Evolutionary conservation across 257 asterid genomes (phyloP).

Genomic region (Solanum arcanum): DNA sequence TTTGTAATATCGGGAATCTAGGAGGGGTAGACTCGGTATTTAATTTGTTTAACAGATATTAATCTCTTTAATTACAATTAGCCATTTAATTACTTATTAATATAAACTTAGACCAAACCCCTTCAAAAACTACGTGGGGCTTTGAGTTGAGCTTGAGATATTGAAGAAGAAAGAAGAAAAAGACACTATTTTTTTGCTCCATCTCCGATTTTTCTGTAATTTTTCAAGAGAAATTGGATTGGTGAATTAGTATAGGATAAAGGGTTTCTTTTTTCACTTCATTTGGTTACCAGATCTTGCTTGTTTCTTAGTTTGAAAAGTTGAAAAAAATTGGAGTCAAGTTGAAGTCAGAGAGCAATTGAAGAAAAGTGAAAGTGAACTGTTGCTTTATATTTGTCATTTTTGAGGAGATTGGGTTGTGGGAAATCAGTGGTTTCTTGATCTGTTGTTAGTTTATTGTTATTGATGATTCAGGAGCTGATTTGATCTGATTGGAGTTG

Average conservation of each 20-base stretch:
- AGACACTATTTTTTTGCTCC: conserved; percentile 10
- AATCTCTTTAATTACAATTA: conserved; percentile 2
- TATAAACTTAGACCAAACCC: conserved; percentile 44
- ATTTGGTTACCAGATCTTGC: background rate
- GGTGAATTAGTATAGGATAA: background rate
- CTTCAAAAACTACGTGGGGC: conserved; percentile 42
- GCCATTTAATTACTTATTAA: background rate
- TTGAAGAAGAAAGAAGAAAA: background rate
- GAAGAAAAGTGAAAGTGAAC: background rate
- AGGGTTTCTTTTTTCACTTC: background rate
- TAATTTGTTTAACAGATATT: conserved; percentile 4
- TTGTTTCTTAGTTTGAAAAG: background rate
- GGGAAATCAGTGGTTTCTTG: conserved; percentile 9
- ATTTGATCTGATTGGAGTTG: conserved; percentile 59
- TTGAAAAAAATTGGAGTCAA: conserved; percentile 30
- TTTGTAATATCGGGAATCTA: conserved; percentile 14
- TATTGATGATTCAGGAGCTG: conserved; percentile 11
- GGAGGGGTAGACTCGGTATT: conserved; percentile 38
- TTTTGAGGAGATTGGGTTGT: conserved; percentile 21
- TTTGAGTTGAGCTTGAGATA: background rate
- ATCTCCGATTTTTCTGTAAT: conserved; percentile 11
- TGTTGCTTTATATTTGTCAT: background rate
- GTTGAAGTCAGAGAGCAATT: background rate
- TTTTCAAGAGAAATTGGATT: conserved; percentile 15
- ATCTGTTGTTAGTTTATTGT: conserved; percentile 13